Conservation (phyloP, 176 grass and related monocot genomes). For the Triticum timopheevii region DNA sequence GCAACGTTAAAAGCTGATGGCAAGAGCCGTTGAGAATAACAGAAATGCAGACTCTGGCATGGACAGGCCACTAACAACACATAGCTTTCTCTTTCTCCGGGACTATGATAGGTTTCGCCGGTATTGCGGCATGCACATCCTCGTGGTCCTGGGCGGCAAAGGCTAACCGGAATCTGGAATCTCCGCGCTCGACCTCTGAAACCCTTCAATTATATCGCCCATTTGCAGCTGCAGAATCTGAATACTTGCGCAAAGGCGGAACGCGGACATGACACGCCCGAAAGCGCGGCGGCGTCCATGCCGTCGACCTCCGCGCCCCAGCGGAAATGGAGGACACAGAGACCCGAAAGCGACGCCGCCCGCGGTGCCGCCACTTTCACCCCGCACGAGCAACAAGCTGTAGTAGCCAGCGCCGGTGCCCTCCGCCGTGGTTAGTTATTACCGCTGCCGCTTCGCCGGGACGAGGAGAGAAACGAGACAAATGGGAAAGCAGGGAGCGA, state of each 20-base stretch:
- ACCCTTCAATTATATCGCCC: constrained; percentile 44
- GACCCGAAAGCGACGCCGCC: constrained; percentile 21
- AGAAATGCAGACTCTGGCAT: neutral
- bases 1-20: neutral
- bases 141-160: constrained; percentile 38
- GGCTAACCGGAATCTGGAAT: constrained; percentile 43
- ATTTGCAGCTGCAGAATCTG: constrained; percentile 53
- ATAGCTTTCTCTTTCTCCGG: neutral
- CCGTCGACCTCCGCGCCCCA: constrained; percentile 20
- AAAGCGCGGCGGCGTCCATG: constrained; percentile 35
- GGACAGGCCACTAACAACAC: neutral
- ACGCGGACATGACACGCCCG: constrained; percentile 30
- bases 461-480: neutral
- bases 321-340: constrained; percentile 15
- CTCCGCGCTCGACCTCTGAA: constrained; percentile 36
- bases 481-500: neutral
- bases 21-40: neutral
- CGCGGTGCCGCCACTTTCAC: constrained; percentile 16
- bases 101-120: neutral
- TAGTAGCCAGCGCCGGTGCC: neutral
- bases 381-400: neutral
- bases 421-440: neutral
- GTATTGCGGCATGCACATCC: constrained; percentile 41
- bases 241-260: constrained; percentile 27
- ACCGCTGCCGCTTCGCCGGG: constrained; percentile 2